Percentiles rank a stretch among this genome's conserved stretches.
These are phyloP conservation scores for Dothideomycetes sp. DNA, from an alignment of 2,329 filamentous ascomycete genomes.

Conservation along the genomic window DNA sequence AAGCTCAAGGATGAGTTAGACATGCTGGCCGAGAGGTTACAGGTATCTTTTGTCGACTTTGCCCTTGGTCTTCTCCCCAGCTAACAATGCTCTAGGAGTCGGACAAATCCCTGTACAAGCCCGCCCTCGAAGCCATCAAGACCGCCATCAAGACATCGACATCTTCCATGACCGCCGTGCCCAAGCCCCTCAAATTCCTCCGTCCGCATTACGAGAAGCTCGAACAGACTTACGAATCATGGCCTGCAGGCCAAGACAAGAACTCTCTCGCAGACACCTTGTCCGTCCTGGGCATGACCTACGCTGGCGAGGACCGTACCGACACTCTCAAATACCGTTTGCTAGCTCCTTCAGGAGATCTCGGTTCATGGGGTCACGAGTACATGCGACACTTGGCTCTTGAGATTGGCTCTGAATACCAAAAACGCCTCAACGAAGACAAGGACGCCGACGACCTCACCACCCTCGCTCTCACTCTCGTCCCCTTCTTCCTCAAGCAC, in stretches of 20 bases:
- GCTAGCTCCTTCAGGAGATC: constrained; percentile 79
- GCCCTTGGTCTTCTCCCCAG: too few relatives aligned
- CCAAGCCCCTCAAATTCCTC: constrained; percentile 96
- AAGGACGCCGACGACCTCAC: constrained; percentile 75
- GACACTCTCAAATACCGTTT: constrained; percentile 95
- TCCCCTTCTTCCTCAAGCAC: constrained; percentile 92
- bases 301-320: constrained; percentile 78
- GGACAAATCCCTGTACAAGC: constrained; percentile 79
- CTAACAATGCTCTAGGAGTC: constrained; percentile 53
- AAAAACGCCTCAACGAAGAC: constrained; percentile 75
- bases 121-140: constrained; percentile 92
- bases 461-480: constrained; percentile 71
- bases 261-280: constrained; percentile 83
- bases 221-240: constrained; percentile 79
- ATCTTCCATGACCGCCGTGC: constrained; percentile 97
- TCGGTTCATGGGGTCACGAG: constrained; percentile 96
- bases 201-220: constrained; percentile 91
- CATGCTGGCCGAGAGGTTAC: constrained; percentile 92
- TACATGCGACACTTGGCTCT: constrained; percentile 92
- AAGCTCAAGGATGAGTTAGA: constrained; percentile 97
- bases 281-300: constrained; percentile 97
- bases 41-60: constrained; percentile 43
- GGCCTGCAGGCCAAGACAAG: constrained; percentile 74
- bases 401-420: constrained; percentile 92
- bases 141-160: constrained; percentile 98